Base-by-base conservation (phyloP, 2,329 filamentous ascomycete species). In the Phialemoniopsis sp. region DNA sequence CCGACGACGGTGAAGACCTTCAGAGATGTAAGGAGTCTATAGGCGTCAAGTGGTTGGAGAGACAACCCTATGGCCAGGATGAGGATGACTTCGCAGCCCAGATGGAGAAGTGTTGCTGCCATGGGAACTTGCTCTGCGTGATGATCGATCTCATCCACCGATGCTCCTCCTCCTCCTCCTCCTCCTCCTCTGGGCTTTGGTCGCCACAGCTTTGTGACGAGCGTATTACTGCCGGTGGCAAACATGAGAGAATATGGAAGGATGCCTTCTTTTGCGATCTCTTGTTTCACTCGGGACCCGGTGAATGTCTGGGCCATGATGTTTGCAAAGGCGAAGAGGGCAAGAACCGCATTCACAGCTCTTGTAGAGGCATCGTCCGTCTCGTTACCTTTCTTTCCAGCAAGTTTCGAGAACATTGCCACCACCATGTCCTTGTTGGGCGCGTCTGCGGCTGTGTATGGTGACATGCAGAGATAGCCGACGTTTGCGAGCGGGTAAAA, bases 181-280 rank as follows among this genome's bases (percentile, higher is more conserved):
- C 30, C 30, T n/a, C 7, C 13, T 8, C 30, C 30, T 8, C 13
- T n/a, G 13, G 30, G 16, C 14, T 26, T 34, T 12, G 34, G 29
- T 19, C 15, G 13, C 18, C 9, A 37, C 15, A 13, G 31, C 15
- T 32, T 15, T 17, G 43, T 16, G 10, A 45, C 4, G 28, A 45
- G 29, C 2, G 39, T 39, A 31, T 37, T 34, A 26, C 37, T 42
- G 33, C 51, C 50, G 9, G 53, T 46, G 13, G 56, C 64, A 43
- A 68, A 63, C 46, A 67, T 60, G 14, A 55, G 52, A 1, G 64
- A 62, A 39, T 52, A 65, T 0, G 68, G 68, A 2, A 72, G 52
- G 34, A 73, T 63, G 2, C 68, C 75, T 51, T 78, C 71, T 48
- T 80, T 78, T 8, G 76, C 76, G 32, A 80, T 76, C 49, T 80